These are phyloP conservation scores for Wickerhamiella dianesei DNA, from an alignment of 805 yeast genomes.

Conservation along the genomic window DNA sequence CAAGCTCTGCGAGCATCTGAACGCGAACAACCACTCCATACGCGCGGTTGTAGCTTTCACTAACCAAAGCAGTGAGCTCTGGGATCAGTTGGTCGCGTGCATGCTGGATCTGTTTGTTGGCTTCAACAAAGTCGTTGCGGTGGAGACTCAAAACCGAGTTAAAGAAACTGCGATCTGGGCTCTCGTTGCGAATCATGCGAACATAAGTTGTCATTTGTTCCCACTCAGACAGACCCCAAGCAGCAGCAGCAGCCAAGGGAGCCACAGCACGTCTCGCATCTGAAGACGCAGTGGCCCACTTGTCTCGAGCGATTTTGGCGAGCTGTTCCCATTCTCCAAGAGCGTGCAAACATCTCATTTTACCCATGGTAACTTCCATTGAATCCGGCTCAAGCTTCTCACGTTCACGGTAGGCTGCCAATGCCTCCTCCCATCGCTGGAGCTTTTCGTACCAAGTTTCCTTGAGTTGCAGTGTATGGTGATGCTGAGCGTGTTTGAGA, in stretches of 20 bases:
- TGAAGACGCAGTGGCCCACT: slow-evolving; percentile 64
- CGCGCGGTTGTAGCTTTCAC: slow-evolving; percentile 93
- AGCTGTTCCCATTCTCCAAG: slow-evolving; percentile 97
- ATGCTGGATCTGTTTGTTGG: slow-evolving; percentile 58
- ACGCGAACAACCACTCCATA: slow-evolving; percentile 93
- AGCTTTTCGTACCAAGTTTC: slow-evolving; percentile 97
- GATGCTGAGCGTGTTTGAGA: slow-evolving; percentile 85
- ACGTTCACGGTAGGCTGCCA: slow-evolving; percentile 75
- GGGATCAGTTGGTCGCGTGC: slow-evolving; percentile 87
- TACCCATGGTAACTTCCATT: slow-evolving; percentile 88
- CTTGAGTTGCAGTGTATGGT: slow-evolving; percentile 61
- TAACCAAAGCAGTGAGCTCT: slow-evolving; percentile 85
- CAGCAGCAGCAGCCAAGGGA: slow-evolving; percentile 96
- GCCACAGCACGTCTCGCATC: slow-evolving; percentile 77
- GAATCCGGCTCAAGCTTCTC: slow-evolving; percentile 42
- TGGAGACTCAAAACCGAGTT: slow-evolving; percentile 80
- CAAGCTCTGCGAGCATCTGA: slow-evolving; percentile 93
- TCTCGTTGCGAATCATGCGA: slow-evolving; percentile 74
- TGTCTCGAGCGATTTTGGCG: slow-evolving; percentile 68
- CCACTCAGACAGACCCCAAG: slow-evolving; percentile 98
- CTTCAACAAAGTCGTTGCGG: slow-evolving; percentile 71
- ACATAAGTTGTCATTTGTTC: slow-evolving; percentile 88
- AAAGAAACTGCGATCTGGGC: slow-evolving; percentile 92
- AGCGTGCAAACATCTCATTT: slow-evolving; percentile 95
- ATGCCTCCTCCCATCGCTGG: slow-evolving; percentile 97